Evolutionary conservation across 345 rosid species (phyloP), one percentile per base, ranked within the genome.

Genomic region (Draba incana): DNA sequence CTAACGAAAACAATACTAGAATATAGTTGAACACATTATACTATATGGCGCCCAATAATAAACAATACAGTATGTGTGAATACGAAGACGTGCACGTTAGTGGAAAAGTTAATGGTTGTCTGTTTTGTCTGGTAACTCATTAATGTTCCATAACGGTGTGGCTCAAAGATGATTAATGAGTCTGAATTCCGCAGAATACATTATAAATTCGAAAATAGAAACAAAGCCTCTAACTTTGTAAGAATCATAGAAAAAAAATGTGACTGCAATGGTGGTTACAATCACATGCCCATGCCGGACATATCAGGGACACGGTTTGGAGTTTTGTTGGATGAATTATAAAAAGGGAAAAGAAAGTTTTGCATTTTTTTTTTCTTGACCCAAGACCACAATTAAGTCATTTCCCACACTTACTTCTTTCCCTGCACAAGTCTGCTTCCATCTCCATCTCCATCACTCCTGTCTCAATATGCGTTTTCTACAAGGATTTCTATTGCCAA

Each of bases 291-390:
- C 90, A 90, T 82, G 38, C 62, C 70, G 53, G 72, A 76, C 88
- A 89, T 84, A 42, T 75, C 77, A 23, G 93, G 92, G 86, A 90
- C 79, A 3, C 81, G 93, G 38, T 81, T 81, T 25, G 95, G 83
- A 63, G 87, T 84, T 47, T 80, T 20, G 45, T 3, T 49, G 57
- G 69, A 51, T 27, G 39, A 33, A 47, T 0, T 8, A 13, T 37
- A 9, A 20, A 0, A 15, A 14, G 20, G 64, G 10, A 30, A 72
- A 59, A 59, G 24, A 15, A 58, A 65, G 53, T 33, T 28, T 28
- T 42, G 41, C 59, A 42, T 72, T 57, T 61, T 8, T 28, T 13
- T 30, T 42, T 28, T 2, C 41, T 44, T 68, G 63, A 74, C 69
- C 68, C 68, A 74, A 66, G 41, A 66, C 53, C 33, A 73, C 35